Conservation (phyloP, 78 protist species). For the Dictyostelium firmibasis region DNA sequence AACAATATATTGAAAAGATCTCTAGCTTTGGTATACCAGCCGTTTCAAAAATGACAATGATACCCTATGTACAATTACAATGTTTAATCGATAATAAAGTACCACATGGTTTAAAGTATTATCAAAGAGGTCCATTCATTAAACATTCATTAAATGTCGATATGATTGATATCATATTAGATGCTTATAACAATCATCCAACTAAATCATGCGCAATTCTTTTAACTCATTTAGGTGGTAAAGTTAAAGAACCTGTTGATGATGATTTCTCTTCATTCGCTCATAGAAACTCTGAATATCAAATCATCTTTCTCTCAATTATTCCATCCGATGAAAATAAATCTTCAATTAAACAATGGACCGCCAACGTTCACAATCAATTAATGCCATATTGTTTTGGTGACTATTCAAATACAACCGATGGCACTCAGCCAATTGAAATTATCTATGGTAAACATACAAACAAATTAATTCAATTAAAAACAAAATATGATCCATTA, state of each 20-base stretch:
- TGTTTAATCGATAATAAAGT: slow-evolving; percentile 5
- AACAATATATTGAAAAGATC: neutral
- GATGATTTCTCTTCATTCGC: neutral
- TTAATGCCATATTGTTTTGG: neutral
- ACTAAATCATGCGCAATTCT: slow-evolving; percentile 20
- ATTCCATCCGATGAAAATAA: neutral
- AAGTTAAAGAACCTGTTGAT: neutral
- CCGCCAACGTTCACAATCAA: neutral
- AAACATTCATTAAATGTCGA: neutral
- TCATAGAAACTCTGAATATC: neutral
- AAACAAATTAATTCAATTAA: neutral
- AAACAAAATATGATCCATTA: neutral
- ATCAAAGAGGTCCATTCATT: slow-evolving; percentile 35
- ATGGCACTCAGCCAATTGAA: neutral
- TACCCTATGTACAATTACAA: slow-evolving; percentile 11
- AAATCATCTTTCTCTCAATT: neutral
- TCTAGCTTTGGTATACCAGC: neutral
- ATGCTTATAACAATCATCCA: neutral
- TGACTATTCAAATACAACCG: slow-evolving; percentile 15
- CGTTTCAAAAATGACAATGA: neutral
- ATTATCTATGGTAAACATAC: neutral
- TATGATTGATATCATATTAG: neutral
- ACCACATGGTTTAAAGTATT: slow-evolving; percentile 5
- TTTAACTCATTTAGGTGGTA: slow-evolving; percentile 18
- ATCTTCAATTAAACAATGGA: neutral